Percentiles rank a stretch among this genome's conserved stretches.
Conservation (phyloP, 371 early-diverging fungal species). For the Mortierella sp. region DNA sequence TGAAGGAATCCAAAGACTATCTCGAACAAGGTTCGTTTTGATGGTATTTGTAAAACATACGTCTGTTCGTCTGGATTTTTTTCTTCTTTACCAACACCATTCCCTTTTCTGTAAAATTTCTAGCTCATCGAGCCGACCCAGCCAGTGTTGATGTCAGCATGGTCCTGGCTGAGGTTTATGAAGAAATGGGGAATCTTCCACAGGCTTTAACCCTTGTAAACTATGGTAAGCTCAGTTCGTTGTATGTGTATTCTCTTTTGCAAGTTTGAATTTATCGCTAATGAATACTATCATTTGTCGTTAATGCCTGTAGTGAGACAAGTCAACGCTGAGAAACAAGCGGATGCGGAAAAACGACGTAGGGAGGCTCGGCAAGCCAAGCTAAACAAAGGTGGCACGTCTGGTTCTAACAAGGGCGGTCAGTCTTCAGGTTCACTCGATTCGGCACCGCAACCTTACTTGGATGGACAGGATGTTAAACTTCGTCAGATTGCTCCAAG, state of each 20-base stretch:
- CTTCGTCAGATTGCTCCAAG: conserved; percentile 36
- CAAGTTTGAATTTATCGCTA: neutral
- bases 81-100: neutral
- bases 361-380: conserved; percentile 37
- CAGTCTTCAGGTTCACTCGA: neutral
- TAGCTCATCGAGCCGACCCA: conserved; percentile 69
- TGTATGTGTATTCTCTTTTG: neutral
- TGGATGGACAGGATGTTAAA: conserved; percentile 8
- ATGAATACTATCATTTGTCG: neutral
- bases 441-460: conserved; percentile 9
- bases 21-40: conserved; percentile 31
- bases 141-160: conserved; percentile 81
- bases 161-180: conserved; percentile 85
- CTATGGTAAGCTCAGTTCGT: conserved; percentile 57
- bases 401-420: neutral
- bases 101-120: neutral
- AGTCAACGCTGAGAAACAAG: conserved; percentile 39
- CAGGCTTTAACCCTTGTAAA: conserved; percentile 75
- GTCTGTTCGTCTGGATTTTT: neutral
- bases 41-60: too few species aligned
- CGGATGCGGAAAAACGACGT: conserved; percentile 32
- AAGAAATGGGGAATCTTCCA: conserved; percentile 84
- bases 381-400: conserved; percentile 5
- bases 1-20: conserved; percentile 50
- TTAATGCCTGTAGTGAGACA: conserved; percentile 22